Base-by-base conservation (phyloP, 176 grass and related monocot genomes). In the Oropetium thomaeum region DNA sequence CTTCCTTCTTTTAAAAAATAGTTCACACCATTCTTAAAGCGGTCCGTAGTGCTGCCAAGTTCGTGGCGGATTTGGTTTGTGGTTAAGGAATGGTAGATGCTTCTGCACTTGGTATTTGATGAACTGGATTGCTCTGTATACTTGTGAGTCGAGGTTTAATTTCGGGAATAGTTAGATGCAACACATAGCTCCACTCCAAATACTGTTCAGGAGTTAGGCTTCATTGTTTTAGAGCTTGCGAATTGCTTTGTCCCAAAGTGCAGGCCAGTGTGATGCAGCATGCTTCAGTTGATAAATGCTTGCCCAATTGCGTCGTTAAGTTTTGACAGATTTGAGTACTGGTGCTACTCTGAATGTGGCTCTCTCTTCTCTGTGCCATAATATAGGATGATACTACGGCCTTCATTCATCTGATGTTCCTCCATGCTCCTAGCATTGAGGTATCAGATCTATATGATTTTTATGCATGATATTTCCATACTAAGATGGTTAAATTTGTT, bases 401-500 rank as follows among this genome's bases (percentile, higher is more conserved):
- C 51, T 57, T 51, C 44, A 83, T 81, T 38, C 54, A 4, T 30
- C 3, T 37, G 19, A 26, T 20, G 10, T 74, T 6, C 62, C 45
- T 33, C n/a, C n/a, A 10, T 20, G 55, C 11, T 65, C 15, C 20
- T 43, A 45, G 31, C 20, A 25, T 53, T 33, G 3, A 0, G 17
- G 49, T 4, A 52, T 39, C 22, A 0, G 26, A 40, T 5, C 17
- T 28, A 2, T 53, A 37, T n/a, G n/a, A n/a, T n/a, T n/a, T n/a
- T 29, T 83, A 48, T 76, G 45, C 59, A 64, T 64, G 34, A 17
- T 20, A 15, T 52, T 39, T 58, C 54, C 59, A 37, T 35, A 28
- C 8, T 37, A 20, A 33, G 65, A 45, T 34, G 31, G 40, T 73
- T 62, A 79, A 45, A 29, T 35, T 29, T 77, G 74, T 65, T 33